phyloP scores from a whole-genome alignment of 2,329 filamentous ascomycete species.

The Malbranchea cinnamomea region DNA sequence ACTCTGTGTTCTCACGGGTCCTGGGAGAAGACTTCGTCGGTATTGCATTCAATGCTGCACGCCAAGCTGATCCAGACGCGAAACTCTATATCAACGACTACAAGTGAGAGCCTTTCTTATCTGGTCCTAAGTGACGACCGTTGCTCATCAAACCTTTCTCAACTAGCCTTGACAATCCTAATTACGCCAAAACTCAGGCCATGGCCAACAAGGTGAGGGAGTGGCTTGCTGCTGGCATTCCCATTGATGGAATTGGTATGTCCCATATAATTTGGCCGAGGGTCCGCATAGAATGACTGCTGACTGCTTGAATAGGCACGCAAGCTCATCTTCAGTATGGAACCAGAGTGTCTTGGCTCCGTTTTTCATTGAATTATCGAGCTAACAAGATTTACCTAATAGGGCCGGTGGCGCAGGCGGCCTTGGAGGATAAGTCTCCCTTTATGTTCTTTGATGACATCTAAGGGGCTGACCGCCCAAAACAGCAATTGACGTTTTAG shows the following conservation, averaged over 20 bases:
- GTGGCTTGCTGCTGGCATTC: conserved; percentile 46
- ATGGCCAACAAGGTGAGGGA: conserved; percentile 47
- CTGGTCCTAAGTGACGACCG: no score
- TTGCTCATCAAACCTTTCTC: not conserved
- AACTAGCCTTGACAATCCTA: conserved; percentile 49
- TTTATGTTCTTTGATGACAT: no score
- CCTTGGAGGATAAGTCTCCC: no score
- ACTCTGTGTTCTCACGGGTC: conserved; percentile 50
- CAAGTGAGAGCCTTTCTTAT: conserved; percentile 19
- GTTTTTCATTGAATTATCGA: not conserved
- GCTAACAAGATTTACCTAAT: not conserved
- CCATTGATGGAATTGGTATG: conserved; percentile 47
- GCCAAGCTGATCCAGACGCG: conserved; percentile 48
- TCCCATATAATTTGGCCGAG: conserved; percentile 3
- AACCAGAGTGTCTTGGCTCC: not conserved
- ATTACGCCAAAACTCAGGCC: conserved; percentile 41
- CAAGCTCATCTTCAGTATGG: conserved; percentile 37
- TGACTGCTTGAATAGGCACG: conserved; percentile 27
- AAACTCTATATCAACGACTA: conserved; percentile 65
- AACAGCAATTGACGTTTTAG: conserved; percentile 39
- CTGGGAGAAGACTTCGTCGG: conserved; percentile 55
- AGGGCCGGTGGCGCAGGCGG: no score
- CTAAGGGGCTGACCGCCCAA: conserved; percentile 12
- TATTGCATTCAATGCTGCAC: conserved; percentile 55
- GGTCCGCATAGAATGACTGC: no score